Evolutionary conservation across 1,284 basidiomycete genomes (phyloP), one percentile per base, ranked within the genome.

Genomic region (Stygiomarasmius scandens): DNA sequence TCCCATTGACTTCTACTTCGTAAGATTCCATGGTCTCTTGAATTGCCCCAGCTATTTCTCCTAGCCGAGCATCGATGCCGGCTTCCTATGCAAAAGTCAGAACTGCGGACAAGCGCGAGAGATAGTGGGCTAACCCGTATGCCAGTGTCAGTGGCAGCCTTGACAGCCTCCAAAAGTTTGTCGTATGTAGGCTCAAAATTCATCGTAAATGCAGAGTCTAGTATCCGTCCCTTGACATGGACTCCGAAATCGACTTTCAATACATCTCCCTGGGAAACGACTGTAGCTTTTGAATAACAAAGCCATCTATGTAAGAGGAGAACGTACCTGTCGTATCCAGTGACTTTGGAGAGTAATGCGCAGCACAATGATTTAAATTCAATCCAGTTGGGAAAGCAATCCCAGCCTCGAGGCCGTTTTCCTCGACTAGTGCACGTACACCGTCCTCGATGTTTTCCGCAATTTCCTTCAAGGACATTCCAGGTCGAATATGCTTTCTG

Each of bases 1-100:
- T 95, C 41, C 93, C 91, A 27, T 87, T 81, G 23, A 95, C 86
- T 69, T 96, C 94, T 20, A 98, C 95, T 71, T 99, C 97, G 70
- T 98, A 98, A 5, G 92, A 95, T 71, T 98, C 96, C 96, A 99
- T 99, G 3, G 95, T 96, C 74, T 99, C 96, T 72, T 99, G 96
- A 58, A 99, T 96, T 38, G 85, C 84, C 0, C 87, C 95, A 4
- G 90, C 96, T 43, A 99, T 83, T 69, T 99, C 96, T 59, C 95
- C 95, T 48, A 98, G 81, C 46, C 96, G 86, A 1, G 92, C 93
- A 68, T 99, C 96, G 67, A 99, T 98, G 3, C 96, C 96, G 5
- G 96, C 92, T 82, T 95, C 95, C 93, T 95, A 62, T n/a, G 49
- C 14, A 10, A 41, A 41, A 9, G 38, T 41, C 38, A 41, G 38